These are phyloP conservation scores for Avena eriantha DNA, from an alignment of 176 grass and related monocot genomes.

Conservation along the genomic window DNA sequence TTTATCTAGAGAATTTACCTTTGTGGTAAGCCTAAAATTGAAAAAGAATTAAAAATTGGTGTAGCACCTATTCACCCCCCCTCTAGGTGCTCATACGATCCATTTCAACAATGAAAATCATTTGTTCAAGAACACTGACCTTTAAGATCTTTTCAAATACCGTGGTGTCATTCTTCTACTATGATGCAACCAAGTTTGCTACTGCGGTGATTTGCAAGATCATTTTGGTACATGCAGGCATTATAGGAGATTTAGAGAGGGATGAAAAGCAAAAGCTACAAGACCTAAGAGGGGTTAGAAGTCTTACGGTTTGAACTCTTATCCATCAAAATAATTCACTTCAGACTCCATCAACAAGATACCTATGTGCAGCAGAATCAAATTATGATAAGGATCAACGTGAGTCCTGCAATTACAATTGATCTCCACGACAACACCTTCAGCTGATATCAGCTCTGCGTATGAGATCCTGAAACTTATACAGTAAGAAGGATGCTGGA, in stretches of 20 bases:
- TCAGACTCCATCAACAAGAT: conserved; percentile 98
- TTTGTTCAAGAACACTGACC: too few species aligned
- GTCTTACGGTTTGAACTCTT: conserved; percentile 95
- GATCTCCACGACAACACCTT: conserved; percentile 25
- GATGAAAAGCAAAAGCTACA: conserved; percentile 24
- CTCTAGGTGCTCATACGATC: too few species aligned
- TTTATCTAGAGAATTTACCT: too few species aligned
- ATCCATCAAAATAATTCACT: conserved; percentile 98
- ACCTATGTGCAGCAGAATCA: conserved; percentile 53
- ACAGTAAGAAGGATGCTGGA: background rate
- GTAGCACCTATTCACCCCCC: too few species aligned
- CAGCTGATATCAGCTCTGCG: conserved; percentile 9
- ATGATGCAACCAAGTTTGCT: too few species aligned
- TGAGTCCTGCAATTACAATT: too few species aligned
- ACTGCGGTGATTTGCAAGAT: too few species aligned
- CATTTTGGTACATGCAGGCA: too few species aligned
- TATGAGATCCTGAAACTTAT: conserved; percentile 23
- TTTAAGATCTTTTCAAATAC: too few species aligned
- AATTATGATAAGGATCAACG: conserved; percentile 4
- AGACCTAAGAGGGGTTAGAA: conserved; percentile 2
- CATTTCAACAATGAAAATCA: conserved; percentile 34
- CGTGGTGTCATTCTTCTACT: too few species aligned
- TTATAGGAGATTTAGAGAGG: conserved; percentile 3
- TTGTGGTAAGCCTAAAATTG: too few species aligned
- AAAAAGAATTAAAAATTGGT: too few species aligned